Evolutionary conservation across 108 stramenopile species (phyloP).

Genomic region (Cyclostephanos invisitatus): DNA sequence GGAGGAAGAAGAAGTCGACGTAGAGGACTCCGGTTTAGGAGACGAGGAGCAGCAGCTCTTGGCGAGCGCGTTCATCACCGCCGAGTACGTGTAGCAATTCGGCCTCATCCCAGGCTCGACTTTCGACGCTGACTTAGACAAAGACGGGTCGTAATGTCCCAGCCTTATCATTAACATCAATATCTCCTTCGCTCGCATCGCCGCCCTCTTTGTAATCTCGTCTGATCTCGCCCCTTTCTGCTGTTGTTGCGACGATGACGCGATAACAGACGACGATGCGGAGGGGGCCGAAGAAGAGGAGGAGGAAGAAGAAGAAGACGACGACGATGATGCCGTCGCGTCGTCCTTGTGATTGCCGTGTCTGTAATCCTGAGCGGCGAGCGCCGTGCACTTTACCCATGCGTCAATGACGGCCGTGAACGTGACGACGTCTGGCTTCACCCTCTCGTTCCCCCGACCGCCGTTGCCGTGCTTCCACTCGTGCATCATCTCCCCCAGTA

Average conservation of each 20-base stretch:
- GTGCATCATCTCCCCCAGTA: slow-evolving; percentile 62
- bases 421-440: slow-evolving; percentile 71
- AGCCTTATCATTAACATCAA: slow-evolving; percentile 46
- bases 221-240: slow-evolving; percentile 29
- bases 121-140: slow-evolving; percentile 11
- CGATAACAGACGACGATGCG: neutral
- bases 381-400: slow-evolving; percentile 54
- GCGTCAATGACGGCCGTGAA: slow-evolving; percentile 66
- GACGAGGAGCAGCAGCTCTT: slow-evolving; percentile 49
- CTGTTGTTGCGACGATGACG: neutral
- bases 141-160: slow-evolving; percentile 36
- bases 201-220: slow-evolving; percentile 41
- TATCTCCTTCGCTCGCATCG: slow-evolving; percentile 43
- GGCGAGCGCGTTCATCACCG: slow-evolving; percentile 61
- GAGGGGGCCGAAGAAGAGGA: neutral
- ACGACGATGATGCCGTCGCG: neutral
- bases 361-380: slow-evolving; percentile 47
- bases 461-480: slow-evolving; percentile 40
- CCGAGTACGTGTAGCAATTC: slow-evolving; percentile 55
- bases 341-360: neutral
- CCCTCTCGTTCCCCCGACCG: slow-evolving; percentile 33
- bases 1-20: neutral
- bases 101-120: slow-evolving; percentile 47
- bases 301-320: neutral
- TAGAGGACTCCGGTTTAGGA: neutral